Base-by-base conservation (phyloP, 495 filamentous ascomycete species). In the Paragyromitra xinjiangensis region DNA sequence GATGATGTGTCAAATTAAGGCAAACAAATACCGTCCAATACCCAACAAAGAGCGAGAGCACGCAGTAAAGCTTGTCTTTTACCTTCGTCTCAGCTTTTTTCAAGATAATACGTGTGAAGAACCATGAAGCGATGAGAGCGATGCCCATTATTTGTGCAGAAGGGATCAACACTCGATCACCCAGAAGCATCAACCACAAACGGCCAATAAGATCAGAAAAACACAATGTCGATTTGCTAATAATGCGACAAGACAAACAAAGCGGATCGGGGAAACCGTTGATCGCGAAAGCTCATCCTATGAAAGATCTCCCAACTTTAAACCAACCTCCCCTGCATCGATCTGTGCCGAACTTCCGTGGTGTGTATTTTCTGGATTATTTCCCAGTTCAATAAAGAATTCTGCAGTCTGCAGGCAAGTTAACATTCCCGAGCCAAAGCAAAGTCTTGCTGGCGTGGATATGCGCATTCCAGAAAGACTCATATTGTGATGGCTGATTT, bases 261-360 rank as follows among this genome's bases (percentile, higher is more conserved):
- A 62, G 16, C n/a, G 44, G 44, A 71, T 63, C 68, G 68, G 42
- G 55, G 26, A 59, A 62, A 50, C 68, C 53, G 68, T 70, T 70
- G 68, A 70, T 61, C 67, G 40, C 9, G n/a, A 45, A 59, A 45
- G 40, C 44, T 24, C 56, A 62, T 71, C 68, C 68, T 69, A 69
- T 69, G 53, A 48, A 48, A 70, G 67, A 70, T 71, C 68, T 71
- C n/a, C 34, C 40, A 71, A 71, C 68, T 59, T 56, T 71, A 71
- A 71, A 62, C 68, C 56, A 51, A 71, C 68, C 59, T 71, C 68
- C 29, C 40, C 24, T 29, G 53, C 53, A 59, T 69, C 40, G 67
- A 63, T 51, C 56, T 9, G 56, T 71, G 68, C 68, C 68, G 68
- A 51, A 63, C 29, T 71, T 24, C 68, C 68, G 68, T 71, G n/a